These are phyloP conservation scores for Kluyveromyces wickerhamii DNA, from an alignment of 805 yeast genomes.

Conservation along the genomic window DNA sequence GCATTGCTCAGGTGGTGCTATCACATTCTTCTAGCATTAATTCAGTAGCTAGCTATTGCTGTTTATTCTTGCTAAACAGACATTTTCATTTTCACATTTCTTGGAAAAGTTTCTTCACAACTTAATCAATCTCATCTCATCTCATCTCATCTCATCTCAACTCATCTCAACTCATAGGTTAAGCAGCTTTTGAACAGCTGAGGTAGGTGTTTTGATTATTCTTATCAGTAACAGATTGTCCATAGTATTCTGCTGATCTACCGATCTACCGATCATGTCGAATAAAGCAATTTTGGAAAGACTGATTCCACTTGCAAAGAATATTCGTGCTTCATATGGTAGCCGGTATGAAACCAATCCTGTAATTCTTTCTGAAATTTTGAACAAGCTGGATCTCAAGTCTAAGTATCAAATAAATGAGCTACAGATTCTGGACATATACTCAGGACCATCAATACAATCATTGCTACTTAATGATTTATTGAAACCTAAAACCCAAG, in stretches of 20 bases:
- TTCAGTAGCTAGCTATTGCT: too few species aligned
- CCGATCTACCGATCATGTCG: neutral
- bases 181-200: too few species aligned
- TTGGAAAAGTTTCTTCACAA: too few species aligned
- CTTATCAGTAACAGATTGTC: neutral
- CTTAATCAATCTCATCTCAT: too few species aligned
- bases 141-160: too few species aligned
- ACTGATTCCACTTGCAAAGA: constrained; percentile 1
- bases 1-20: too few species aligned
- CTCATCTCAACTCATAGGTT: too few species aligned
- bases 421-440: constrained; percentile 50
- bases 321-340: constrained; percentile 1
- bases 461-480: constrained; percentile 54
- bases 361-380: constrained; percentile 20
- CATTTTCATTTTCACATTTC: too few species aligned
- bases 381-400: constrained; percentile 41
- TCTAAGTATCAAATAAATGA: constrained; percentile 27
- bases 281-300: neutral
- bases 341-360: constrained; percentile 10
- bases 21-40: too few species aligned
- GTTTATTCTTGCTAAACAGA: too few species aligned
- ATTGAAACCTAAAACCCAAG: constrained; percentile 54
- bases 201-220: too few species aligned
- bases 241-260: neutral
- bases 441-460: constrained; percentile 52